A percentile compares a stretch with the other conserved stretches of the same genome.
These are phyloP conservation scores for Ogataea populi-albae DNA, from an alignment of 805 yeast species.

Conservation along the genomic window DNA sequence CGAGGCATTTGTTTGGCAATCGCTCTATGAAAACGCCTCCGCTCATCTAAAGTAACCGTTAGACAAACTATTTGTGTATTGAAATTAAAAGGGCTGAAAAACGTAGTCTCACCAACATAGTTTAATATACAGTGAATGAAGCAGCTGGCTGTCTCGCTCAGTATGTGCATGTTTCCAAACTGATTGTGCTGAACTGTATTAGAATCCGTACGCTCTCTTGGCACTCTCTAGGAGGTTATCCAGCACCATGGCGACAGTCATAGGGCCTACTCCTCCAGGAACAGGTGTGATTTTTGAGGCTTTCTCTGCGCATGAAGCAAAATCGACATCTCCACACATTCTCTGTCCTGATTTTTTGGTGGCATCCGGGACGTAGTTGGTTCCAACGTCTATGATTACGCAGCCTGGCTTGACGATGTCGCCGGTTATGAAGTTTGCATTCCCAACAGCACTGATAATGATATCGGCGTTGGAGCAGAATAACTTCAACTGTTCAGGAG, in stretches of 20 bases:
- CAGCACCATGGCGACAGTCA: constrained; percentile 96
- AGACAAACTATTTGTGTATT: too few species aligned
- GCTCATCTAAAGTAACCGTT: constrained; percentile 76
- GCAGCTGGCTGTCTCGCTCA: too few species aligned
- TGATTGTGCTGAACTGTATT: background rate
- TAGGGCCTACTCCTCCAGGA: constrained; percentile 99
- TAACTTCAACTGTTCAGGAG: constrained; percentile 50
- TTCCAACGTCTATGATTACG: constrained; percentile 92
- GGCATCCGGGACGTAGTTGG: constrained; percentile 78
- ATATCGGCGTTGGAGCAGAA: constrained; percentile 72
- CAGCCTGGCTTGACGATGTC: constrained; percentile 85
- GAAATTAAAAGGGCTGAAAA: too few species aligned
- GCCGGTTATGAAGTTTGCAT: constrained; percentile 78
- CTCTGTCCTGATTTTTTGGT: constrained; percentile 73
- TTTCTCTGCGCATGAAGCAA: constrained; percentile 54
- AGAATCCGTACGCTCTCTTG: constrained; percentile 21
- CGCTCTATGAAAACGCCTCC: constrained; percentile 81
- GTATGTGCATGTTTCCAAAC: too few species aligned
- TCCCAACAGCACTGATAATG: constrained; percentile 89
- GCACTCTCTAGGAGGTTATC: constrained; percentile 83
- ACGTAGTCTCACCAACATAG: too few species aligned
- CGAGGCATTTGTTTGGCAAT: constrained; percentile 97
- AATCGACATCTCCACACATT: constrained; percentile 95
- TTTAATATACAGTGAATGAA: too few species aligned
- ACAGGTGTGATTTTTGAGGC: constrained; percentile 88